These are phyloP conservation scores for Aspergillus sp. DNA, from an alignment of 2,329 filamentous ascomycete species.

Conservation along the genomic window DNA sequence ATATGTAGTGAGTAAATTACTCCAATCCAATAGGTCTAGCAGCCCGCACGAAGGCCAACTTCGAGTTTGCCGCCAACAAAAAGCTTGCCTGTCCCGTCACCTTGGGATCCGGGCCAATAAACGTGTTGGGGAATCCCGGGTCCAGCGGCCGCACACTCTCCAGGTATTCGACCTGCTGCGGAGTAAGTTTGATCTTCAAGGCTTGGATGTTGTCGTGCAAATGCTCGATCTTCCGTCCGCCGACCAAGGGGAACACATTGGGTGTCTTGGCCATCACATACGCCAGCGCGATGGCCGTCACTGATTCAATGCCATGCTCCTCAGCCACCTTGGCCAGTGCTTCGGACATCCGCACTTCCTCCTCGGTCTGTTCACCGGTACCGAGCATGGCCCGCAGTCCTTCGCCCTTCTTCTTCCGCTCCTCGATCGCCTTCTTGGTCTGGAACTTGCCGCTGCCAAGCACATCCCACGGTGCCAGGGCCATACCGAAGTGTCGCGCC, in stretches of 20 bases:
- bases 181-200: slow-evolving; percentile 40
- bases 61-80: slow-evolving; percentile 7
- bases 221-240: slow-evolving; percentile 63
- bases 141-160: slow-evolving; percentile 58
- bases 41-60: slow-evolving; percentile 15
- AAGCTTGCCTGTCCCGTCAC: slow-evolving; percentile 9
- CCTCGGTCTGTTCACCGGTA: slow-evolving; percentile 43
- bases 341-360: slow-evolving; percentile 47
- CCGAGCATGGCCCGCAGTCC: slow-evolving; percentile 26
- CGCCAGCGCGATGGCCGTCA: slow-evolving; percentile 62
- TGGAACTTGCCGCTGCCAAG: slow-evolving; percentile 50
- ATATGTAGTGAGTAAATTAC: not conserved
- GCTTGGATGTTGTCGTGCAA: slow-evolving; percentile 36
- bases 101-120: slow-evolving; percentile 39
- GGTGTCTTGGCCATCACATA: slow-evolving; percentile 69
- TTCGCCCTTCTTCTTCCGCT: slow-evolving; percentile 38
- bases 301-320: slow-evolving; percentile 47
- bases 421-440: slow-evolving; percentile 41
- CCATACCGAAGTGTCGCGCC: slow-evolving; percentile 38
- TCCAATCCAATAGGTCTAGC: slow-evolving; percentile 12
- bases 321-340: slow-evolving; percentile 56
- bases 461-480: slow-evolving; percentile 54
- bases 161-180: slow-evolving; percentile 60
- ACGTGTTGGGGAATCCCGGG: slow-evolving; percentile 59
- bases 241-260: slow-evolving; percentile 68